Evolutionary conservation across 768 basidiomycete species (phyloP), one percentile per base, ranked within the genome.

Genomic region (Calvatia gigantea): DNA sequence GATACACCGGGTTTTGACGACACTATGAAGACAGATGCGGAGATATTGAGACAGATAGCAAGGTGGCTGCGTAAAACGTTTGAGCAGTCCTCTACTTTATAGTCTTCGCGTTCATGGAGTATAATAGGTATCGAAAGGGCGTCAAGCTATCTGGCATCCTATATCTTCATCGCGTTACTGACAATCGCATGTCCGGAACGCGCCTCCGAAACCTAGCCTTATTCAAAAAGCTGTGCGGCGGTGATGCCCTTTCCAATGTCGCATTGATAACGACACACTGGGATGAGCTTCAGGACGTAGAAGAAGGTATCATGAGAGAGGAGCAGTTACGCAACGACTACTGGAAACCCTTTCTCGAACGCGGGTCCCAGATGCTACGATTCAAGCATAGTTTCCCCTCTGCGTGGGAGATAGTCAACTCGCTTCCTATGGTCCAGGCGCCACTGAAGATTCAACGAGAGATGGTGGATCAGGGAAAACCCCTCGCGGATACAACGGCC

Each of bases 1-100:
- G 64, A 65, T 43, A 63, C 62, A 8, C 64, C 64, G 12, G 62
- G 64, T 1, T 63, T 65, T 39, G 64, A 64, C 21, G 58, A 64
- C 46, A 64, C 62, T 2, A 32, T 50, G 29, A 47, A 46, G 21
- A 48, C 35, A 11, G 64, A 67, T 47, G 42, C 29, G 11, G 64
- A 62, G 17, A 60, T 64, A 23, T 41, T 65, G 38, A 39, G 51
- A 11, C 51, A 54, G 15, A 64, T 67, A 45, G 51, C 59, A 15
- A 43, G 49, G 7, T 67, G 64, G 64, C 39, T 64, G 51, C 51
- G 55, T 60, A 17, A 25, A 53, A 52, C 8, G 39, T 31, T 19
- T 9, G 23, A 32, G 27, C 9, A 15, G 2, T 15, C 35, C 35
- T 17, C 19, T 33, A 14, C n/a, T 28, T 19, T 15, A 15, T 14